Evolutionary conservation across 2,329 filamentous ascomycete genomes (phyloP).

Genomic region (Xylariaceae sp.): DNA sequence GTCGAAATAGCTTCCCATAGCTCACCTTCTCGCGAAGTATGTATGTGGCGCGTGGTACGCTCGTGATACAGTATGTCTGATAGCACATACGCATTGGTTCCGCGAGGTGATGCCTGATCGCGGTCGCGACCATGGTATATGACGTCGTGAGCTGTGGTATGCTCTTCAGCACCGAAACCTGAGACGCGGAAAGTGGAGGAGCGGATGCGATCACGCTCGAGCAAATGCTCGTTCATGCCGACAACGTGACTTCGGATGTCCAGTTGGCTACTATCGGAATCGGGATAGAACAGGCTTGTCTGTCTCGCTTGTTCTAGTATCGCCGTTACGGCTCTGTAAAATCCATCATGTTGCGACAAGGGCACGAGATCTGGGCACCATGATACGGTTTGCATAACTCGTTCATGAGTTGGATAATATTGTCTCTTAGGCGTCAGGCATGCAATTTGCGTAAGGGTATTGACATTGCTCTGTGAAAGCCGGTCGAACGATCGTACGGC

Average conservation of each 20-base stretch:
- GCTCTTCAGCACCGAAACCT: conserved; percentile 44
- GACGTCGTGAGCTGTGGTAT: conserved; percentile 35
- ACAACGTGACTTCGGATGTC: conserved; percentile 8
- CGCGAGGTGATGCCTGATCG: conserved; percentile 2
- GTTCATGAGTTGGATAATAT: conserved; percentile 48
- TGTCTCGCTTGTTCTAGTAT: conserved; percentile 41
- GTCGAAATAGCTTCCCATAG: too few species aligned
- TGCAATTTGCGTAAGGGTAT: conserved; percentile 43
- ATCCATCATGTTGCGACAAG: conserved; percentile 49
- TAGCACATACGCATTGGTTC: conserved; percentile 1
- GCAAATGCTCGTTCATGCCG: background rate
- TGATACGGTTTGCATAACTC: conserved; percentile 49
- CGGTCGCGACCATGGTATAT: conserved; percentile 39
- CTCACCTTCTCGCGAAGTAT: too few species aligned
- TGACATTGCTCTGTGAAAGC: conserved; percentile 41
- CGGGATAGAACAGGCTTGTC: conserved; percentile 37
- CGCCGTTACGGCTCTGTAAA: conserved; percentile 38
- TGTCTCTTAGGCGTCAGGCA: conserved; percentile 44
- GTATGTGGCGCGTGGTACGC: too few species aligned
- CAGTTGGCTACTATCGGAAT: conserved; percentile 2
- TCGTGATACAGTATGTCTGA: too few species aligned
- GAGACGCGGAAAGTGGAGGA: conserved; percentile 22
- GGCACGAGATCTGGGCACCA: conserved; percentile 47
- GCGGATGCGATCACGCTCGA: conserved; percentile 20
- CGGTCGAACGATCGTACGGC: conserved; percentile 50